A percentile compares a stretch with the other conserved stretches of the same genome.
phyloP scores from a whole-genome alignment of 306 rosid species.

The Sicyos edulis region DNA sequence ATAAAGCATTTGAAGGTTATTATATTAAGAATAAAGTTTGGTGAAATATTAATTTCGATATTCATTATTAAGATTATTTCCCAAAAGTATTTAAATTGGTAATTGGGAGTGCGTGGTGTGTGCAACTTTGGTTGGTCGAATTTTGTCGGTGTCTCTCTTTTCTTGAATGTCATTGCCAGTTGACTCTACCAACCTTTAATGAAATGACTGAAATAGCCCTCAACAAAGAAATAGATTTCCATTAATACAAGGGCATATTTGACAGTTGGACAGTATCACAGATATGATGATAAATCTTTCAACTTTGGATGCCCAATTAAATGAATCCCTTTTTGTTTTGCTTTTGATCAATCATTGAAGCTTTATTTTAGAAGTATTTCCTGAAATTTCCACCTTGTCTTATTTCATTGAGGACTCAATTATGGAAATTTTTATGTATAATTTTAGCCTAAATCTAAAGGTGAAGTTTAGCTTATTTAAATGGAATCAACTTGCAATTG shows the following conservation, averaged over 20 bases:
- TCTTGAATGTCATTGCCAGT: too few relatives aligned
- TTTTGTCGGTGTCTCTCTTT: too few relatives aligned
- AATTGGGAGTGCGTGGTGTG: too few relatives aligned
- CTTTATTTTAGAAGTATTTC: neutral
- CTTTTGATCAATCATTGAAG: conserved; percentile 10
- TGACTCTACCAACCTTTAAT: too few relatives aligned
- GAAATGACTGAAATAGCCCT: neutral
- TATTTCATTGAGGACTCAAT: neutral
- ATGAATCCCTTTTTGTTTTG: conserved; percentile 8
- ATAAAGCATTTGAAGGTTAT: too few relatives aligned
- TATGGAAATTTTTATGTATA: neutral
- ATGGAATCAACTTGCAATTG: too few relatives aligned
- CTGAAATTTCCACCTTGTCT: conserved; percentile 11
- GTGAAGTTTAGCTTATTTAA: neutral
- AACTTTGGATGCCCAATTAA: conserved; percentile 15
- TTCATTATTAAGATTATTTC: too few relatives aligned
- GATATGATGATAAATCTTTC: neutral
- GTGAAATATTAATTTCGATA: too few relatives aligned
- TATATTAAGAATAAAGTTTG: too few relatives aligned
- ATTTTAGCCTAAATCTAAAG: neutral
- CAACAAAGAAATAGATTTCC: neutral
- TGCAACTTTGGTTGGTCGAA: too few relatives aligned
- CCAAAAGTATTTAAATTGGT: too few relatives aligned
- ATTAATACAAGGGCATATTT: neutral
- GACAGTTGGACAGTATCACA: neutral